Evolutionary conservation across 345 rosid genomes (phyloP).

Genomic region (Arabis alpina): DNA sequence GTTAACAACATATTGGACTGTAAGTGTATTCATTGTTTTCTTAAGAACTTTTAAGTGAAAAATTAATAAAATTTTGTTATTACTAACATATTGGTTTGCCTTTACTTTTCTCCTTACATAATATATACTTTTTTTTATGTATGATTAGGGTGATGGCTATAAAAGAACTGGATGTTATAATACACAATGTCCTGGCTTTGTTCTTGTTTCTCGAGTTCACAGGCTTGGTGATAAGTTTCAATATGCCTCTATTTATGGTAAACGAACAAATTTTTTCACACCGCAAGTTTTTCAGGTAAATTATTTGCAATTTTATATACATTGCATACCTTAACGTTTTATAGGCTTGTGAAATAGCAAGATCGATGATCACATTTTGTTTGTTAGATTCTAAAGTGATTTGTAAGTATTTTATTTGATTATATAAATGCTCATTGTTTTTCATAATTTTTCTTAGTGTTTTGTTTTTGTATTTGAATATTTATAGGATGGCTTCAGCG

Average conservation of each 20-base stretch:
- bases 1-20: conserved; percentile 39
- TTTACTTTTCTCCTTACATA: not conserved
- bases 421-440: too few species aligned
- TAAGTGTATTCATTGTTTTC: not conserved
- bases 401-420: too few species aligned
- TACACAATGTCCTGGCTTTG: conserved; percentile 27
- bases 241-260: conserved; percentile 13
- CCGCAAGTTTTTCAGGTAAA: conserved; percentile 15
- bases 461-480: not conserved
- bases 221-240: not conserved
- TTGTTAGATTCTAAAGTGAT: too few species aligned
- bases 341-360: too few species aligned
- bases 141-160: conserved; percentile 12
- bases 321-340: not conserved
- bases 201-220: conserved; percentile 4
- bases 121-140: not conserved
- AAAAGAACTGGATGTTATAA: conserved; percentile 26
- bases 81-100: not conserved
- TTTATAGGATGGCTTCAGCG: not conserved
- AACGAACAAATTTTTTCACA: not conserved
- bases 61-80: not conserved
- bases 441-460: too few species aligned
- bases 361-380: too few species aligned
- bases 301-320: too few species aligned
- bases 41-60: not conserved